Conservation (phyloP, 345 rosid species). For the Heritiera fomes region DNA sequence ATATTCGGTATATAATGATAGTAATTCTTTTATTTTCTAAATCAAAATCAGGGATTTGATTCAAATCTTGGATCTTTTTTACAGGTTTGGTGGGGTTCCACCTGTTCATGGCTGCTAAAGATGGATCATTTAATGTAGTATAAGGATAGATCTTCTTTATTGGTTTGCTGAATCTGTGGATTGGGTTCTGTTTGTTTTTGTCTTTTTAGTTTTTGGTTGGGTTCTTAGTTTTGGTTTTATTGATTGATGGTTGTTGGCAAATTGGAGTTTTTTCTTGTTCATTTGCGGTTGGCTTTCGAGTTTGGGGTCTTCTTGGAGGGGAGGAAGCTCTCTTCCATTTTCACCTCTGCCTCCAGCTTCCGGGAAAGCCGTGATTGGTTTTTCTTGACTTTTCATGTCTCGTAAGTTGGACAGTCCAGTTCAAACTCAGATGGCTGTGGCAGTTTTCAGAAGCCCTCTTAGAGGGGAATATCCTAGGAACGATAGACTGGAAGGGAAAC, state of each 20-base stretch:
- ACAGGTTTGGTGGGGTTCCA: slow-evolving; percentile 29
- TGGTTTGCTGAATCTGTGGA: not conserved
- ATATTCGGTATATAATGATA: not conserved
- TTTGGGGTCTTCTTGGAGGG: slow-evolving; percentile 43
- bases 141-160: slow-evolving; percentile 9
- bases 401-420: slow-evolving; percentile 91
- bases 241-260: slow-evolving; percentile 53
- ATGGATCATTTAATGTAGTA: slow-evolving; percentile 36
- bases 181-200: not conserved
- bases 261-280: slow-evolving; percentile 21
- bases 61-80: not conserved
- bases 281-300: slow-evolving; percentile 39
- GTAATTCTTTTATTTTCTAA: not conserved
- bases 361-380: slow-evolving; percentile 26
- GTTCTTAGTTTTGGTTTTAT: slow-evolving; percentile 28
- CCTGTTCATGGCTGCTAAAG: not conserved
- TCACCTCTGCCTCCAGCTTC: slow-evolving; percentile 41
- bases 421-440: slow-evolving; percentile 94
- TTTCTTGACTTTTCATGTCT: slow-evolving; percentile 68
- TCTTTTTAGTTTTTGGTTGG: slow-evolving; percentile 14
- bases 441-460: slow-evolving; percentile 75
- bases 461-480: slow-evolving; percentile 58
- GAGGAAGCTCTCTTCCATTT: slow-evolving; percentile 49
- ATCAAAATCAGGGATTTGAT: slow-evolving; percentile 1
- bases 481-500: slow-evolving; percentile 66